Percentiles rank a stretch among this genome's conserved stretches.
These are phyloP conservation scores for Nidularia sp. DNA, from an alignment of 768 basidiomycete species.

Conservation along the genomic window DNA sequence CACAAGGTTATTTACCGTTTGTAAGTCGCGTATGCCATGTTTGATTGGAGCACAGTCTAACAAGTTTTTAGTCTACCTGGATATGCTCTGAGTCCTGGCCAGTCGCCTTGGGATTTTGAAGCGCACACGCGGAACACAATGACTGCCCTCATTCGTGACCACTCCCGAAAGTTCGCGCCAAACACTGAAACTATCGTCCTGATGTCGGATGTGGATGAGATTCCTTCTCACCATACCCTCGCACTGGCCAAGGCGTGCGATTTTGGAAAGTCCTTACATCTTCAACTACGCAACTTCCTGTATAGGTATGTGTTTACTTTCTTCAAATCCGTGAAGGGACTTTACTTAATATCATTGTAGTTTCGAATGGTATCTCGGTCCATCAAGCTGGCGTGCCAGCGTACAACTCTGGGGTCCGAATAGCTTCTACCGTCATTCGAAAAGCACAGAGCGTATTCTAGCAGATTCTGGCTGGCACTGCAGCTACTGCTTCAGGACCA, in stretches of 20 bases:
- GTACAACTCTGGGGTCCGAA: conserved; percentile 41
- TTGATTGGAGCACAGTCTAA: not conserved
- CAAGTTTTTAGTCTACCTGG: conserved; percentile 36
- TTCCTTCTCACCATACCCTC: conserved; percentile 50
- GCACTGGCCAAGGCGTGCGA: conserved; percentile 49
- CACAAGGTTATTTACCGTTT: conserved; percentile 50
- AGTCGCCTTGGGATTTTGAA: conserved; percentile 50
- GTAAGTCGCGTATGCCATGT: conserved; percentile 20
- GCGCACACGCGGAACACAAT: conserved; percentile 42
- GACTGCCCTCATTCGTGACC: conserved; percentile 37
- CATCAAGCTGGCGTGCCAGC: conserved; percentile 53
- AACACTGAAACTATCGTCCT: conserved; percentile 40
- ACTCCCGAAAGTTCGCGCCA: conserved; percentile 25
- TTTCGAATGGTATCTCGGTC: conserved; percentile 55
- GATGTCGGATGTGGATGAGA: conserved; percentile 63
- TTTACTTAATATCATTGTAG: conserved; percentile 14
- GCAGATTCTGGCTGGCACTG: conserved; percentile 71
- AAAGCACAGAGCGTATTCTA: conserved; percentile 41
- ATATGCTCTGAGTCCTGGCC: conserved; percentile 31
- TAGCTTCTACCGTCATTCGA: conserved; percentile 45
- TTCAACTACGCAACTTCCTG: conserved; percentile 56
- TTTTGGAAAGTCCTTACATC: conserved; percentile 48
- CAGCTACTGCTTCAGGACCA: conserved; percentile 60
- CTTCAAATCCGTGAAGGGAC: not conserved
- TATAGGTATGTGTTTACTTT: conserved; percentile 39